These are phyloP conservation scores for Streptanthus diversifolius DNA, from an alignment of 345 rosid genomes.

Conservation along the genomic window DNA sequence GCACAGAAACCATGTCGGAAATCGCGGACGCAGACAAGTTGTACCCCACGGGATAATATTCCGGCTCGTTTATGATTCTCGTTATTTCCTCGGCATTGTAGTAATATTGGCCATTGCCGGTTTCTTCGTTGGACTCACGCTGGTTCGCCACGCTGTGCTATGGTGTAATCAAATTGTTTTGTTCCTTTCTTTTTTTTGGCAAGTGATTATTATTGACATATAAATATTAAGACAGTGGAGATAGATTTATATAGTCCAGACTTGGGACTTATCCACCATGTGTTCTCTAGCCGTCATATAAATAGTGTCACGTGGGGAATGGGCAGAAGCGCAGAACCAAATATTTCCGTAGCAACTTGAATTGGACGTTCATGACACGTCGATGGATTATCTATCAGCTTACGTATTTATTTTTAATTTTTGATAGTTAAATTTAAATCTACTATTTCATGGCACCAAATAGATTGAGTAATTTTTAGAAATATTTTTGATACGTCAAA, in stretches of 20 bases:
- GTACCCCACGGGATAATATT: slow-evolving; percentile 6
- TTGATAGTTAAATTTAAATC: no score
- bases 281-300: slow-evolving; percentile 2
- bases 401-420: background rate
- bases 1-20: slow-evolving; percentile 13
- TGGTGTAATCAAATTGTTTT: background rate
- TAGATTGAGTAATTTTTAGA: no score
- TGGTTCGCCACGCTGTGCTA: background rate
- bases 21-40: slow-evolving; percentile 1
- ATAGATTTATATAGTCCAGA: background rate
- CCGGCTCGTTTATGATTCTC: slow-evolving; percentile 18
- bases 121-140: background rate
- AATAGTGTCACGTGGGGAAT: slow-evolving; percentile 5
- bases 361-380: background rate
- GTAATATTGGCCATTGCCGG: background rate
- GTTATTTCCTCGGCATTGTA: slow-evolving; percentile 20
- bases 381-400: background rate
- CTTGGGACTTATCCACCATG: background rate
- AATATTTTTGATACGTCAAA: no score
- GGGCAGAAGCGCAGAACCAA: background rate
- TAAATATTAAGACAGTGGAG: background rate
- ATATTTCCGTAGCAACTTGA: background rate
- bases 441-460: no score
- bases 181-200: background rate
- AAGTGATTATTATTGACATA: background rate